Evolutionary conservation across 2,329 filamentous ascomycete genomes (phyloP).

Genomic region (Neofusicoccum cordaticola): DNA sequence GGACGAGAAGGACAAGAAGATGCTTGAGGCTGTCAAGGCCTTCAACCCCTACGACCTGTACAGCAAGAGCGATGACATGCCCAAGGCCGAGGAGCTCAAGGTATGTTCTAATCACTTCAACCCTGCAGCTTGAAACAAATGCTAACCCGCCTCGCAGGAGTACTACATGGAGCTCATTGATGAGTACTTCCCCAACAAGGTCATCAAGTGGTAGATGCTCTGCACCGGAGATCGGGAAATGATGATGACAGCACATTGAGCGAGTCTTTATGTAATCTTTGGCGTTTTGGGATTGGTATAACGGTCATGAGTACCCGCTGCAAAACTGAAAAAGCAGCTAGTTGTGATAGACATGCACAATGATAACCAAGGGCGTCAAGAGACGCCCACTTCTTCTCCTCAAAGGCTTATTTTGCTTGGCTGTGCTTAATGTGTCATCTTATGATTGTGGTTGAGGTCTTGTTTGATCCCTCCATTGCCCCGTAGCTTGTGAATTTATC

Average conservation of each 20-base stretch:
- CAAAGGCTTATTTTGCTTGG: neutral
- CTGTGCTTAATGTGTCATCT: neutral
- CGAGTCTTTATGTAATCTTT: neutral
- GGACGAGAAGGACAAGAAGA: slow-evolving; percentile 74
- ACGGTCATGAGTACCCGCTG: slow-evolving; percentile 5
- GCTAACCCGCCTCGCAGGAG: slow-evolving; percentile 43
- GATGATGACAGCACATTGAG: neutral
- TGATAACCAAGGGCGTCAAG: neutral
- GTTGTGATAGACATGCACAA: slow-evolving; percentile 11
- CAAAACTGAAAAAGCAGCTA: slow-evolving; percentile 1
- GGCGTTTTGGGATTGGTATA: slow-evolving; percentile 3
- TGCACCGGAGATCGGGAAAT: neutral
- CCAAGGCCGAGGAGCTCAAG: slow-evolving; percentile 74
- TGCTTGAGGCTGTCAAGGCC: slow-evolving; percentile 76
- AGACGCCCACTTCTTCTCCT: neutral
- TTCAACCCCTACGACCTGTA: slow-evolving; percentile 93
- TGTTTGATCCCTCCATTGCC: neutral
- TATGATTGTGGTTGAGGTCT: neutral
- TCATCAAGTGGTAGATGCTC: slow-evolving; percentile 61
- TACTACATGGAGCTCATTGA: slow-evolving; percentile 74
- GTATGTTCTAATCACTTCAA: slow-evolving; percentile 34
- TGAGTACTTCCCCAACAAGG: slow-evolving; percentile 67
- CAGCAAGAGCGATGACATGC: slow-evolving; percentile 83
- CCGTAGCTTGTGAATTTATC: neutral
- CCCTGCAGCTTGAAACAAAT: neutral